Evolutionary conservation across 495 filamentous ascomycete species (phyloP), one percentile per base, ranked within the genome.

Genomic region (Xylaria bambusicola): DNA sequence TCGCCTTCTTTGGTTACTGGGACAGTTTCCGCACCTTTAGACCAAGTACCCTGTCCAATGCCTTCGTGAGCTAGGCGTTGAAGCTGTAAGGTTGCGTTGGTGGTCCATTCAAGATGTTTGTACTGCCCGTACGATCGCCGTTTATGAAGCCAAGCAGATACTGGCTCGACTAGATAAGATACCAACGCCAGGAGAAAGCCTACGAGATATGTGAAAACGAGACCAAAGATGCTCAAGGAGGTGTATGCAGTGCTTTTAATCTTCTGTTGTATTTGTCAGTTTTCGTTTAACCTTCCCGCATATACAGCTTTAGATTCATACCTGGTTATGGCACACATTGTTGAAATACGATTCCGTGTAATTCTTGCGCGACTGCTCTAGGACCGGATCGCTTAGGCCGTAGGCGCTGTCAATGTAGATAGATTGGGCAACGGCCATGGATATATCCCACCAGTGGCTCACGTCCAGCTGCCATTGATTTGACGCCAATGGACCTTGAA

Each of bases 381-480:
- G 18, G 4, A 5, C 24, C 9, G 23, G 47, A 7, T 18, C 10
- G 33, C 8, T n/a, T 27, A 13, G 38, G 21, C 24, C 23, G 38
- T 40, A 42, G 10, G 36, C 46, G 15, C 21, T 20, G 10, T 47
- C 38, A n/a, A 61, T 21, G 24, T 29, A 58, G 12, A n/a, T 10
- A 5, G n/a, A 41, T 42, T 65, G 62, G 4, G 21, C 7, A 10
- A 36, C 24, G n/a, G 58, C 52, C 40, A 61, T 18, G 2, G 33
- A 24, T 1, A 52, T 61, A n/a, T 45, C 36, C 9, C 18, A 38
- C 53, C 51, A 57, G 17, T 53, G 49, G 9, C 1, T n/a, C 5
- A 65, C 56, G 20, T 65, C 62, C 2, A 27, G 10, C 18, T 61
- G 58, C 62, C 62, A 65, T 41, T 65, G 62, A 31, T 65, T 58